Conservation (phyloP, 2,329 filamentous ascomycete species). For the Pyrenochaeta sp. region DNA sequence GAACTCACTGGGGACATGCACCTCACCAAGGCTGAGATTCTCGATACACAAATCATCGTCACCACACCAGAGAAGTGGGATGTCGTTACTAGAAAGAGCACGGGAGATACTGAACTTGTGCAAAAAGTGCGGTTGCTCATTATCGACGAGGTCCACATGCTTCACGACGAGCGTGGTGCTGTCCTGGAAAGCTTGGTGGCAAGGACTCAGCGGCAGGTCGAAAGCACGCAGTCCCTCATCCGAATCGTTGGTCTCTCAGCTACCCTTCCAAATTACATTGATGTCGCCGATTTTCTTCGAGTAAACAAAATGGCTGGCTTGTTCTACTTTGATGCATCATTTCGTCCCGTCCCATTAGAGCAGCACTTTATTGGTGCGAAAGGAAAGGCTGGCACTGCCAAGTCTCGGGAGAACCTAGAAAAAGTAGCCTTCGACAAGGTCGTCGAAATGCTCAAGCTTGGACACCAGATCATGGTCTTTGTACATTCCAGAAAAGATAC, state of each 20-base stretch:
- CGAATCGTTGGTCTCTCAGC: conserved; percentile 95
- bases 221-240: conserved; percentile 97
- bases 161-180: conserved; percentile 95
- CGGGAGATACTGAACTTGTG: conserved; percentile 94
- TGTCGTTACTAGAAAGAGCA: conserved; percentile 95
- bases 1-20: conserved; percentile 99
- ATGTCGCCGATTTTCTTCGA: conserved; percentile 95
- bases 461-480: conserved; percentile 99
- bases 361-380: conserved; percentile 98
- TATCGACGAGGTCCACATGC: conserved; percentile 99
- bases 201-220: conserved; percentile 92
- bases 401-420: conserved; percentile 89
- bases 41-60: conserved; percentile 96
- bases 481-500: conserved; percentile 97
- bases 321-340: conserved; percentile 97
- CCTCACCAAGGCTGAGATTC: conserved; percentile 93
- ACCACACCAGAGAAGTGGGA: conserved; percentile 99
- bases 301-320: conserved; percentile 92
- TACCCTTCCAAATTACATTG: conserved; percentile 93
- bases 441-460: conserved; percentile 85
- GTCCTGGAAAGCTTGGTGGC: conserved; percentile 96
- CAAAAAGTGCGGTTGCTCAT: conserved; percentile 96
- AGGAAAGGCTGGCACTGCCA: conserved; percentile 82
- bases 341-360: conserved; percentile 93
- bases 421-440: conserved; percentile 91